A percentile compares a stretch with the other conserved stretches of the same genome.
Evolutionary conservation across 257 asterid species (phyloP).

Genomic region (Ilex aquifolium): DNA sequence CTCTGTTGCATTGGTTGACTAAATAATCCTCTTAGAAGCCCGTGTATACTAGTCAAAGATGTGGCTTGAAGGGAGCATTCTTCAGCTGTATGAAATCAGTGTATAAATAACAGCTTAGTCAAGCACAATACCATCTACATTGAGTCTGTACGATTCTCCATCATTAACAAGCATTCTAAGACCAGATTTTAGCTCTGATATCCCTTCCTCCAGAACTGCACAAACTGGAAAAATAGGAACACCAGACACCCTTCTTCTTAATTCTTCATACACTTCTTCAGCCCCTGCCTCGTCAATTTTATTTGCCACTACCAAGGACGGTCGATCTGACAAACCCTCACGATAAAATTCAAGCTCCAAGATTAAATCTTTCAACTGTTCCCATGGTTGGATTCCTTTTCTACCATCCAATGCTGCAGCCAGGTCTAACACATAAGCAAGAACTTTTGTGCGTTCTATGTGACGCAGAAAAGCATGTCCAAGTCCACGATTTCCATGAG

Average conservation of each 20-base stretch:
- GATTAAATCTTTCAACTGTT: slow-evolving; percentile 63
- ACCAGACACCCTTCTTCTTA: slow-evolving; percentile 52
- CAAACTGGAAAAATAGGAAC: slow-evolving; percentile 73
- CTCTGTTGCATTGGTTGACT: too few relatives aligned
- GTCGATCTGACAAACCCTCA: slow-evolving; percentile 46
- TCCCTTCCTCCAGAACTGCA: slow-evolving; percentile 86
- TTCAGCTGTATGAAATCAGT: too few relatives aligned
- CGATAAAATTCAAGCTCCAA: slow-evolving; percentile 71
- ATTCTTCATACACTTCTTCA: slow-evolving; percentile 58
- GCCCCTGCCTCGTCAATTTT: slow-evolving; percentile 83
- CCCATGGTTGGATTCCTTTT: slow-evolving; percentile 83
- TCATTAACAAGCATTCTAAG: slow-evolving; percentile 64
- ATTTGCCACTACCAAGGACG: slow-evolving; percentile 77
- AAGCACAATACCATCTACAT: slow-evolving; percentile 40
- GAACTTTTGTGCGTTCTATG: slow-evolving; percentile 75
- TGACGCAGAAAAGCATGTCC: slow-evolving; percentile 93
- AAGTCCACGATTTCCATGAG: slow-evolving; percentile 86
- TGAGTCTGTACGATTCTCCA: slow-evolving; percentile 30
- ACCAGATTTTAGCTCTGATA: slow-evolving; percentile 63
- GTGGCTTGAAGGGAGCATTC: too few relatives aligned
- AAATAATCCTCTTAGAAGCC: too few relatives aligned
- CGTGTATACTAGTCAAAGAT: too few relatives aligned
- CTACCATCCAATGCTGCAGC: slow-evolving; percentile 56
- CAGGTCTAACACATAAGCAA: slow-evolving; percentile 84
- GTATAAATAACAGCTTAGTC: slow-evolving; percentile 11